Percentiles rank a stretch among this genome's conserved stretches.
Evolutionary conservation across 306 rosid species (phyloP).

Genomic region (Quercus gilva): DNA sequence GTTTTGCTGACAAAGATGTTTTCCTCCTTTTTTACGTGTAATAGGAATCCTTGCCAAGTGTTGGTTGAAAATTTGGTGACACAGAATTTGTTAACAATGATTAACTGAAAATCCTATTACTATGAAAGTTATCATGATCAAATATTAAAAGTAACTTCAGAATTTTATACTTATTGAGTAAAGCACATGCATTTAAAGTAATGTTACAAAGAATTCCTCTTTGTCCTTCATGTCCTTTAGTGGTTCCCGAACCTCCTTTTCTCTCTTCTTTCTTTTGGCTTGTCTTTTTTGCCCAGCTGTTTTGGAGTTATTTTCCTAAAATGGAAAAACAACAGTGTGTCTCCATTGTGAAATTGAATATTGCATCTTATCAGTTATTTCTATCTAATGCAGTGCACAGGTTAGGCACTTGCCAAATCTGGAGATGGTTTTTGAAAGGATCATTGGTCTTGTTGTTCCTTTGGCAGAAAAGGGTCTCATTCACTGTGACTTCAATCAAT

Average conservation of each 20-base stretch:
- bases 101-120: no score
- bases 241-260: not conserved
- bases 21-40: not conserved
- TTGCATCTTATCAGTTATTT: slow-evolving; percentile 2
- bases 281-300: not conserved
- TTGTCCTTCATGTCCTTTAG: not conserved
- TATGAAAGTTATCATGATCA: not conserved
- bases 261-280: not conserved
- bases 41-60: not conserved
- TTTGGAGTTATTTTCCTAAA: not conserved
- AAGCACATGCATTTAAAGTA: not conserved
- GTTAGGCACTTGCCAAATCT: slow-evolving; percentile 82
- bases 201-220: not conserved
- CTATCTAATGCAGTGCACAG: slow-evolving; percentile 60
- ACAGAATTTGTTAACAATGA: not conserved
- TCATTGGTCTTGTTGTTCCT: slow-evolving; percentile 67
- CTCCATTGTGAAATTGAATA: slow-evolving; percentile 2
- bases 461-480: slow-evolving; percentile 92
- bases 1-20: not conserved
- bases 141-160: not conserved
- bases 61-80: not conserved
- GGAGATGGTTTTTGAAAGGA: slow-evolving; percentile 71
- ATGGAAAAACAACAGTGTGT: not conserved
- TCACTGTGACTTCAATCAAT: slow-evolving; percentile 92
- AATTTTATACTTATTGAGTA: not conserved